These are phyloP conservation scores for Paratrypanosoma confusum DNA, from an alignment of 208 protist species.

Conservation along the genomic window DNA sequence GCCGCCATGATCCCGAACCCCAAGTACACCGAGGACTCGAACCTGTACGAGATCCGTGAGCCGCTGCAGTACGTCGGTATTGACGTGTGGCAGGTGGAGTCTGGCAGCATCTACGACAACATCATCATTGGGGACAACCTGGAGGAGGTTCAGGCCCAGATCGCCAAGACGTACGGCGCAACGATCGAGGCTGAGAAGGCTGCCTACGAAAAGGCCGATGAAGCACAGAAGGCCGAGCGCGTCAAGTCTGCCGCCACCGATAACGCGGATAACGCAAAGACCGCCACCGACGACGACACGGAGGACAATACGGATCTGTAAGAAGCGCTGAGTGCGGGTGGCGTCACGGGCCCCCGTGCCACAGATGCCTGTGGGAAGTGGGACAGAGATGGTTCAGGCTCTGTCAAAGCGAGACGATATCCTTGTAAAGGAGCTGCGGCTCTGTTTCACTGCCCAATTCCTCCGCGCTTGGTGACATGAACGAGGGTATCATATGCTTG, in stretches of 20 bases:
- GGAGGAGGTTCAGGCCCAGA: constrained; percentile 59
- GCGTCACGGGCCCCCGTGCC: too few relatives aligned
- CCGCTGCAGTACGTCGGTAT: constrained; percentile 83
- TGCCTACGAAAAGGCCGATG: constrained; percentile 1
- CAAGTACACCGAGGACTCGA: constrained; percentile 58
- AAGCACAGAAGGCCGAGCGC: neutral
- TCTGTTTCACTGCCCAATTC: too few relatives aligned
- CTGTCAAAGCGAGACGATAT: neutral
- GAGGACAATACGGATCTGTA: too few relatives aligned
- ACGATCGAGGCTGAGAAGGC: constrained; percentile 16
- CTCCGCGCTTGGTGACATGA: too few relatives aligned
- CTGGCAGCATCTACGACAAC: constrained; percentile 94
- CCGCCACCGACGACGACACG: neutral
- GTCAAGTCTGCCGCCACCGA: neutral
- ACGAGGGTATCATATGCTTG: too few relatives aligned
- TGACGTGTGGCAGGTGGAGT: constrained; percentile 94
- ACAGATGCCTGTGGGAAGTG: neutral
- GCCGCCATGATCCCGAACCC: constrained; percentile 87
- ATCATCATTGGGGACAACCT: constrained; percentile 88
- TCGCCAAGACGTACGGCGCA: constrained; percentile 16
- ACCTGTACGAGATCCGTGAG: constrained; percentile 52
- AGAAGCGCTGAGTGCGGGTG: too few relatives aligned
- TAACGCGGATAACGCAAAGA: neutral
- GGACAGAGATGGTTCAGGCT: constrained; percentile 1
- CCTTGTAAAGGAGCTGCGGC: too few relatives aligned